Evolutionary conservation across 2,329 filamentous ascomycete species (phyloP).

Genomic region (Alternaria burnsii): DNA sequence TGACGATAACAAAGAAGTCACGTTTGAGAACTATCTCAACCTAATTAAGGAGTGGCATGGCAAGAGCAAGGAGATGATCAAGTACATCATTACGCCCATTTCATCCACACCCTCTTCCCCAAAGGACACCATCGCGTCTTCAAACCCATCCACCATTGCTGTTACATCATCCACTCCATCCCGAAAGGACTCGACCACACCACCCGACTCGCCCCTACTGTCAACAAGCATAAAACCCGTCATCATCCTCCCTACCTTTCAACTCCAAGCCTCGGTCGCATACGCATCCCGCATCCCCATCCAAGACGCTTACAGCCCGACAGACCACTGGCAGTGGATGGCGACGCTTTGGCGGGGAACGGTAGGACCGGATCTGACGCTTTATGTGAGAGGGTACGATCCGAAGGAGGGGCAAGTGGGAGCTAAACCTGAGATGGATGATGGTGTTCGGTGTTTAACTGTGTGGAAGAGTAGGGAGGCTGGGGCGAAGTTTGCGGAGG

Average conservation of each 20-base stretch:
- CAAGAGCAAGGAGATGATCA: slow-evolving; percentile 74
- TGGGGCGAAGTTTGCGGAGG: slow-evolving; percentile 46
- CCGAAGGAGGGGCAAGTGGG: slow-evolving; percentile 37
- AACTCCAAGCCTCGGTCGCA: slow-evolving; percentile 78
- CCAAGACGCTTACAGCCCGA: slow-evolving; percentile 76
- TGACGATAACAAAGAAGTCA: slow-evolving; percentile 46
- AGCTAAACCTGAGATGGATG: slow-evolving; percentile 54
- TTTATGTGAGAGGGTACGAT: slow-evolving; percentile 65
- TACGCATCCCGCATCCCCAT: slow-evolving; percentile 80
- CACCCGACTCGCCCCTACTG: slow-evolving; percentile 11
- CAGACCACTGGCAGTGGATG: slow-evolving; percentile 99
- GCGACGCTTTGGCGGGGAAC: slow-evolving; percentile 91
- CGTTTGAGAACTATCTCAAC: slow-evolving; percentile 67
- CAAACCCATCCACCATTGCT: slow-evolving; percentile 24
- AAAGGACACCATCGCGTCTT: slow-evolving; percentile 12
- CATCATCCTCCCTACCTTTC: slow-evolving; percentile 80
- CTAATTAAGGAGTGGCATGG: slow-evolving; percentile 78
- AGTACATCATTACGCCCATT: slow-evolving; percentile 58
- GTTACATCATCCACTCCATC: not conserved
- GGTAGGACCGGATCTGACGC: slow-evolving; percentile 79
- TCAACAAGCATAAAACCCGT: slow-evolving; percentile 64
- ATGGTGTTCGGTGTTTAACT: slow-evolving; percentile 51
- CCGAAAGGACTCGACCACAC: slow-evolving; percentile 32
- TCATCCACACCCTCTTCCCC: slow-evolving; percentile 3
- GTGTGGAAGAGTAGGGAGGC: slow-evolving; percentile 46